Evolutionary conservation across 352 stramenopile genomes (phyloP).

Genomic region (Phytopythium kandeliae): DNA sequence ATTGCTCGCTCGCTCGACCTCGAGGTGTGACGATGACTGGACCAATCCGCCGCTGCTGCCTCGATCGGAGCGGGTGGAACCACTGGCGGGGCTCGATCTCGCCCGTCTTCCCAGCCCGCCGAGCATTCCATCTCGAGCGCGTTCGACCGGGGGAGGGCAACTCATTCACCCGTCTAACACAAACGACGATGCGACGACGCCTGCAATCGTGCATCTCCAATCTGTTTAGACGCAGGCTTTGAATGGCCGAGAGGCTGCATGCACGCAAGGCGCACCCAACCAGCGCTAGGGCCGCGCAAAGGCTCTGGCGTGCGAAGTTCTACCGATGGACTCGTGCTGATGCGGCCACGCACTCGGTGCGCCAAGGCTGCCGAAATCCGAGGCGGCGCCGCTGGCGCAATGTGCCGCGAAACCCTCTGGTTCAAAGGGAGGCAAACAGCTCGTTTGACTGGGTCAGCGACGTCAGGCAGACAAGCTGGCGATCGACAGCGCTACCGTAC

Average conservation of each 20-base stretch:
- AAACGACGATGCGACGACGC: neutral
- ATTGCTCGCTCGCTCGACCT: neutral
- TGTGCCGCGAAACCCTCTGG: no score
- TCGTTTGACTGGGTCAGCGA: neutral
- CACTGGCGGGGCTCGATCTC: no score
- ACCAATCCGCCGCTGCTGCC: neutral
- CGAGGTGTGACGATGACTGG: conserved; percentile 1
- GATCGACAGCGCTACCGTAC: neutral
- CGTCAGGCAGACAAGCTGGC: neutral
- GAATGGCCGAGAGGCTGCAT: no score
- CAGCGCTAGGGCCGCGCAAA: neutral
- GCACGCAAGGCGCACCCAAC: neutral
- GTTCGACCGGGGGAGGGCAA: no score
- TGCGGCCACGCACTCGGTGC: no score
- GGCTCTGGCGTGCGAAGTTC: neutral
- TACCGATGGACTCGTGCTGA: neutral
- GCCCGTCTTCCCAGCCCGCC: neutral
- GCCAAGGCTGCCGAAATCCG: no score
- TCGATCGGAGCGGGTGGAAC: neutral
- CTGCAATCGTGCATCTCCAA: neutral
- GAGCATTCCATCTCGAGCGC: neutral
- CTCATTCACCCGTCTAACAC: no score
- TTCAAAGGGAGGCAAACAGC: no score
- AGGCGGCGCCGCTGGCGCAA: no score
- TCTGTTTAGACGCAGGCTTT: neutral